Conservation (phyloP, 495 filamentous ascomycete species). For the Chaetomium tenue region DNA sequence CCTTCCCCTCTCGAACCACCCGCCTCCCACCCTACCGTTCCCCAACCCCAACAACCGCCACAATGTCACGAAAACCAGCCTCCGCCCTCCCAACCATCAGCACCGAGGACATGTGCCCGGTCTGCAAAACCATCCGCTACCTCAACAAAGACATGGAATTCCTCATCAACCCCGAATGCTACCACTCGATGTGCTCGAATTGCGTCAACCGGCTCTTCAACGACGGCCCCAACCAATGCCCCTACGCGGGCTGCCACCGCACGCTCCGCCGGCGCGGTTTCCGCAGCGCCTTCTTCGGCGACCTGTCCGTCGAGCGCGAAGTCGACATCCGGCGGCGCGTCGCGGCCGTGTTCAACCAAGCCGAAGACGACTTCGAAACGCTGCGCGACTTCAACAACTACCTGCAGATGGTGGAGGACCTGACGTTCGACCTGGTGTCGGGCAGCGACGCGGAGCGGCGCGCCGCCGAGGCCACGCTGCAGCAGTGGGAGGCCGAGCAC, state of each 20-base stretch:
- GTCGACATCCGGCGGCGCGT: constrained; percentile 86
- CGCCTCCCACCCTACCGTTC: background rate
- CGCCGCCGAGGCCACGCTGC: constrained; percentile 63
- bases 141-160: constrained; percentile 91
- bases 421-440: constrained; percentile 82
- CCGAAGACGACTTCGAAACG: constrained; percentile 84
- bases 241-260: constrained; percentile 78
- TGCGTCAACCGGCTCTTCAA: constrained; percentile 95
- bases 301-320: constrained; percentile 87
- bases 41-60: background rate
- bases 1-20: no score
- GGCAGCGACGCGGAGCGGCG: constrained; percentile 63
- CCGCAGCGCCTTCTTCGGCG: constrained; percentile 83
- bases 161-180: constrained; percentile 96
- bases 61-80: constrained; percentile 38
- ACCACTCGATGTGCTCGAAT: constrained; percentile 95
- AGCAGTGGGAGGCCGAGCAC: constrained; percentile 66
- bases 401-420: constrained; percentile 85
- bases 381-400: constrained; percentile 87
- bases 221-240: constrained; percentile 83
- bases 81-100: constrained; percentile 25
- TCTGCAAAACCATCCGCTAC: constrained; percentile 94
- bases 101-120: constrained; percentile 78
- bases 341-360: constrained; percentile 77
- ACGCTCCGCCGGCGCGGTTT: constrained; percentile 84